phyloP scores from a whole-genome alignment of 139 green algal species.

The Monoraphidium neglectum region DNA sequence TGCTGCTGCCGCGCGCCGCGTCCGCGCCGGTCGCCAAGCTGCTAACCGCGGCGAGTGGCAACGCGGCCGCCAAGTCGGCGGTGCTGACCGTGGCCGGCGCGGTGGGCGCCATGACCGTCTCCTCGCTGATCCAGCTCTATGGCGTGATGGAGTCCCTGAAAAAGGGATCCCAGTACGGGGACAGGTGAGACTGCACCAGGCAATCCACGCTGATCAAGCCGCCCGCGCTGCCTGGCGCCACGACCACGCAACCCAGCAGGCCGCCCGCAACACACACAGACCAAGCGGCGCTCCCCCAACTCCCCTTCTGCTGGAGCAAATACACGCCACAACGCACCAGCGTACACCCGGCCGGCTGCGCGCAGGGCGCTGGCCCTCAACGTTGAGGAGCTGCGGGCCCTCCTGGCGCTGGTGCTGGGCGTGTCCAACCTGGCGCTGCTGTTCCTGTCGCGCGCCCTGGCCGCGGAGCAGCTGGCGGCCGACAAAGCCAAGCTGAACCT shows the following conservation, averaged over 20 bases:
- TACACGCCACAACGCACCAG: background rate
- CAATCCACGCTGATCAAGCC: background rate
- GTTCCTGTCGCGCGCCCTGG: constrained; percentile 6
- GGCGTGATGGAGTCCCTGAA: background rate
- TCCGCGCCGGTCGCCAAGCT: background rate
- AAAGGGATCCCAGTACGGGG: background rate
- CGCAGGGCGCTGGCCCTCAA: constrained; percentile 23
- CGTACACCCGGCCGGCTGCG: background rate
- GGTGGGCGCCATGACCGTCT: constrained; percentile 8
- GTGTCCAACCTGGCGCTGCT: constrained; percentile 19
- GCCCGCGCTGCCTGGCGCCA: background rate
- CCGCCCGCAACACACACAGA: no score
- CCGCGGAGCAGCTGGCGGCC: constrained; percentile 5
- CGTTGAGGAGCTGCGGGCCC: constrained; percentile 27
- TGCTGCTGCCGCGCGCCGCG: constrained; percentile 4
- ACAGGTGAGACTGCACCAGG: background rate
- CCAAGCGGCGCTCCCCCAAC: background rate
- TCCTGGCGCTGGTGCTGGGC: constrained; percentile 20
- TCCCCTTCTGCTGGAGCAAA: background rate
- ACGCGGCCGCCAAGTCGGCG: background rate
- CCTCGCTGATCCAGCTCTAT: constrained; percentile 4
- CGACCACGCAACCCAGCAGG: background rate
- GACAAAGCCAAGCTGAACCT: constrained; percentile 29
- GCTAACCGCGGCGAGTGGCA: background rate
- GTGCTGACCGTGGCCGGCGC: constrained; percentile 14